These are phyloP conservation scores for Daedaleopsis nitida DNA, from an alignment of 768 basidiomycete genomes.

Conservation along the genomic window DNA sequence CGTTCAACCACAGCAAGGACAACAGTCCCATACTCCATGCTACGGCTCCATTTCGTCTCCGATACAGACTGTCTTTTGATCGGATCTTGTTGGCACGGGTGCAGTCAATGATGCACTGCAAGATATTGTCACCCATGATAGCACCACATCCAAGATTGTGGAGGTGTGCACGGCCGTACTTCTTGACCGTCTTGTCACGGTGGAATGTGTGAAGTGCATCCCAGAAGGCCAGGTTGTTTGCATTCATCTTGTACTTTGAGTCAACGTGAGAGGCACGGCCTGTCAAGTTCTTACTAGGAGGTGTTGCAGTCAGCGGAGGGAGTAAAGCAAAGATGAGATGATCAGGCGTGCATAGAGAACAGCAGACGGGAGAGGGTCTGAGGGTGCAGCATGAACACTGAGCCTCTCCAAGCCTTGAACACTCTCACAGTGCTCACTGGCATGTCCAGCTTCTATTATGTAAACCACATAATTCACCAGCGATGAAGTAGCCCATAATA, in stretches of 20 bases:
- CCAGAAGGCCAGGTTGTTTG: constrained; percentile 7
- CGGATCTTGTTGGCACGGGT: constrained; percentile 27
- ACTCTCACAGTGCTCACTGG: constrained; percentile 1
- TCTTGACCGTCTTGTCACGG: not conserved
- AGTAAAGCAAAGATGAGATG: not conserved
- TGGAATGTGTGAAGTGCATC: constrained; percentile 21
- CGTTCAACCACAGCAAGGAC: not conserved
- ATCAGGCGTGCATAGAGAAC: constrained; percentile 26
- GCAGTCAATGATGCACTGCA: constrained; percentile 28
- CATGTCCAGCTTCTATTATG: constrained; percentile 17
- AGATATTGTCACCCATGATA: constrained; percentile 23
- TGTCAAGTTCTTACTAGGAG: not conserved
- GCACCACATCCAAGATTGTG: constrained; percentile 20
- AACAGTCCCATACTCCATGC: constrained; percentile 8
- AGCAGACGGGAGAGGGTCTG: constrained; percentile 23
- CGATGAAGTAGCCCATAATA: not conserved
- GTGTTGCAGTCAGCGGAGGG: not conserved
- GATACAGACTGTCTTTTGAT: constrained; percentile 11
- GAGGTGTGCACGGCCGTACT: constrained; percentile 9
- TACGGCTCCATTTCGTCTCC: constrained; percentile 27
- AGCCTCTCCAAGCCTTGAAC: not conserved
- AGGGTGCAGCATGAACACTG: constrained; percentile 23
- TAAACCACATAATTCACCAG: not conserved
- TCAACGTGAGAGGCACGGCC: constrained; percentile 13
- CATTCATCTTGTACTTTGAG: not conserved